Percentiles rank a stretch among this genome's conserved stretches.
Conservation (phyloP, 345 rosid species). For the Clarkia xantiana region DNA sequence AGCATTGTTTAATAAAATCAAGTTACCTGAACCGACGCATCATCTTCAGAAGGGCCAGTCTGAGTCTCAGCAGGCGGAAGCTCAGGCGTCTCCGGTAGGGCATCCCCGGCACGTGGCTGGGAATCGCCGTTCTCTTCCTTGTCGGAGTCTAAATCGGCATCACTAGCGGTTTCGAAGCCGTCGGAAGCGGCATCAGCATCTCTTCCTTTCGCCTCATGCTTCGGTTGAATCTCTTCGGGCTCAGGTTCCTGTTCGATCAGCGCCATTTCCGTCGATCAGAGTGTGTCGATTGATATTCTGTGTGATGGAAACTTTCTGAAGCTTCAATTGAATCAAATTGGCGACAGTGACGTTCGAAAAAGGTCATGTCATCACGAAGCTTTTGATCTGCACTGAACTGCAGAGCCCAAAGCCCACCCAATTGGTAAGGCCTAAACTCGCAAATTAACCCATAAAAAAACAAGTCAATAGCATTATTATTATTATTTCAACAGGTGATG, state of each 20-base stretch:
- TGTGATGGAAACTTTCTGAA: too few relatives aligned
- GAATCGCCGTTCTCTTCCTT: conserved; percentile 6
- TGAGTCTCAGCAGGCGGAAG: neutral
- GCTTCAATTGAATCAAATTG: too few relatives aligned
- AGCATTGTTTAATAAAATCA: too few relatives aligned
- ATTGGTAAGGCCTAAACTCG: too few relatives aligned
- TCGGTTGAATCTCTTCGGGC: neutral
- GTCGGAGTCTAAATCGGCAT: conserved; percentile 40
- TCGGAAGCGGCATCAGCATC: conserved; percentile 71
- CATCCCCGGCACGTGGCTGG: neutral
- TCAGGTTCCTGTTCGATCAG: conserved; percentile 16
- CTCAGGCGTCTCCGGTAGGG: conserved; percentile 1
- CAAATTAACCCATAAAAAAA: too few relatives aligned
- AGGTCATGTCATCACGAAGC: too few relatives aligned
- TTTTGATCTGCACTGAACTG: too few relatives aligned
- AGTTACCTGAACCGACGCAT: conserved; percentile 3
- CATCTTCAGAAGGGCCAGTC: neutral
- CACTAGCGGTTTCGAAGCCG: conserved; percentile 93
- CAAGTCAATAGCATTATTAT: too few relatives aligned
- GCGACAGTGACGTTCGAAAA: too few relatives aligned
- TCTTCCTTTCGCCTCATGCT: conserved; percentile 14
- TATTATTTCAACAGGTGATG: too few relatives aligned
- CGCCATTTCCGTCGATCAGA: conserved; percentile 21
- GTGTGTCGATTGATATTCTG: too few relatives aligned
- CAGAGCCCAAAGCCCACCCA: too few relatives aligned